These are phyloP conservation scores for Epichloe brachyelytri DNA, from an alignment of 2,329 filamentous ascomycete genomes.

Conservation along the genomic window DNA sequence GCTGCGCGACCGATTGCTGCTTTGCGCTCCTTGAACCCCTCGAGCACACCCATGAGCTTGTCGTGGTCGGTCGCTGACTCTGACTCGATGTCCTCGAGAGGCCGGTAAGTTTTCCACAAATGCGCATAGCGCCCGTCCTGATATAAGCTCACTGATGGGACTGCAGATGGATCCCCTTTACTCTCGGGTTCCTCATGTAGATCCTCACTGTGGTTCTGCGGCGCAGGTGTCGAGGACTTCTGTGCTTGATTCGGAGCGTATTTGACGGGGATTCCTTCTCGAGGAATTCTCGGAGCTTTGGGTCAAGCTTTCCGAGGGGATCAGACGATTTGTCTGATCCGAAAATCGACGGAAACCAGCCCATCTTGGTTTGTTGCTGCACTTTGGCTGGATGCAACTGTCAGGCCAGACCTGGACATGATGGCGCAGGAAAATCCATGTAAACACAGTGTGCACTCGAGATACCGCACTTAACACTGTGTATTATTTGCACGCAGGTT, in stretches of 20 bases:
- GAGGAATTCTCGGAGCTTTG: slow-evolving; percentile 72
- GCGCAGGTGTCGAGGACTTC: slow-evolving; percentile 6
- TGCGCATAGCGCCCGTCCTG: slow-evolving; percentile 60
- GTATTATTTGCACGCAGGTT: not conserved
- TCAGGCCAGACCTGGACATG: not conserved
- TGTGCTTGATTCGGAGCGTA: slow-evolving; percentile 30
- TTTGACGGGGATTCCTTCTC: slow-evolving; percentile 66
- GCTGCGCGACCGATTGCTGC: slow-evolving; percentile 66
- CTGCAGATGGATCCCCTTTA: slow-evolving; percentile 12
- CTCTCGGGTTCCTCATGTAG: slow-evolving; percentile 10
- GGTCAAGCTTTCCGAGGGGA: slow-evolving; percentile 64
- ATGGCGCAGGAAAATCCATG: not conserved
- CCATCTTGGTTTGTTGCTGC: slow-evolving; percentile 28
- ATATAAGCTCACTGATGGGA: slow-evolving; percentile 40
- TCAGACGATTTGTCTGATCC: slow-evolving; percentile 34
- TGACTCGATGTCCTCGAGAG: slow-evolving; percentile 55
- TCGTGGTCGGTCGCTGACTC: slow-evolving; percentile 65
- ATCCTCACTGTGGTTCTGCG: slow-evolving; percentile 5
- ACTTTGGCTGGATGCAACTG: not conserved
- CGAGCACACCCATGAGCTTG: slow-evolving; percentile 65
- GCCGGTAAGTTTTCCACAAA: slow-evolving; percentile 83
- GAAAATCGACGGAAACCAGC: slow-evolving; percentile 44
- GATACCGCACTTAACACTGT: not conserved
- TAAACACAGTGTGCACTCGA: not conserved
- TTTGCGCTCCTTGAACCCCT: slow-evolving; percentile 73